phyloP scores from a whole-genome alignment of 2,329 filamentous ascomycete genomes.

The Dactylellina drechsleri region DNA sequence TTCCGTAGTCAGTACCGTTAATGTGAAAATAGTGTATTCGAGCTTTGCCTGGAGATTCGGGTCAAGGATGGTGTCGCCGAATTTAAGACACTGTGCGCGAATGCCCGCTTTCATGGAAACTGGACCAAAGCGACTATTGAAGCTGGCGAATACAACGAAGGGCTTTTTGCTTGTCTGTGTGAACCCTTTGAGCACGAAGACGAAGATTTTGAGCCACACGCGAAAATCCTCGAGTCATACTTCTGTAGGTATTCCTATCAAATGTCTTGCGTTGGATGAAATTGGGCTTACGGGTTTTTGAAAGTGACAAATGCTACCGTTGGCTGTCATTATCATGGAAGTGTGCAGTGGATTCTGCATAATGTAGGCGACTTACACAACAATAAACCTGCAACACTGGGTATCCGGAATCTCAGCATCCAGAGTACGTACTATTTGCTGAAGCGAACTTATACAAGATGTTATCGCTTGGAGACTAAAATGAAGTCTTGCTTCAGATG shows the following conservation, averaged over 20 bases:
- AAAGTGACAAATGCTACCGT: constrained; percentile 50
- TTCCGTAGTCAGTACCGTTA: not conserved
- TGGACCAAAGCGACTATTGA: constrained; percentile 48
- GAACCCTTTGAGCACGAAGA: constrained; percentile 47
- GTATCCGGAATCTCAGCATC: constrained; percentile 33
- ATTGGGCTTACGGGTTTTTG: too few relatives aligned
- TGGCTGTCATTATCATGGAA: constrained; percentile 45
- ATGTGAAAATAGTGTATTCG: constrained; percentile 25
- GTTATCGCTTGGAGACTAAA: not conserved
- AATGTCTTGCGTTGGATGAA: too few relatives aligned
- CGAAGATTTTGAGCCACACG: constrained; percentile 53
- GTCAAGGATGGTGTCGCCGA: constrained; percentile 27
- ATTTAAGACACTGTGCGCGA: constrained; percentile 39
- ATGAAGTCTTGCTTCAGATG: constrained; percentile 4
- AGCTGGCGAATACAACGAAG: constrained; percentile 44
- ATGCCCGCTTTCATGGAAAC: constrained; percentile 49
- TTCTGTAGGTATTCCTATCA: constrained; percentile 16
- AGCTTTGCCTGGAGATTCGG: constrained; percentile 38
- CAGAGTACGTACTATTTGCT: constrained; percentile 22
- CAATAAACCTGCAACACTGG: constrained; percentile 37
- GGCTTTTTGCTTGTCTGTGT: constrained; percentile 52
- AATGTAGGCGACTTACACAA: constrained; percentile 37
- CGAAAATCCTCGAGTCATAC: constrained; percentile 40
- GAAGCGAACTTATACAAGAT: not conserved
- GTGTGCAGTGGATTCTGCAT: constrained; percentile 49